A percentile compares a stretch with the other conserved stretches of the same genome.
Conservation (phyloP, 495 filamentous ascomycete genomes). For the Apodospora peruviana region DNA sequence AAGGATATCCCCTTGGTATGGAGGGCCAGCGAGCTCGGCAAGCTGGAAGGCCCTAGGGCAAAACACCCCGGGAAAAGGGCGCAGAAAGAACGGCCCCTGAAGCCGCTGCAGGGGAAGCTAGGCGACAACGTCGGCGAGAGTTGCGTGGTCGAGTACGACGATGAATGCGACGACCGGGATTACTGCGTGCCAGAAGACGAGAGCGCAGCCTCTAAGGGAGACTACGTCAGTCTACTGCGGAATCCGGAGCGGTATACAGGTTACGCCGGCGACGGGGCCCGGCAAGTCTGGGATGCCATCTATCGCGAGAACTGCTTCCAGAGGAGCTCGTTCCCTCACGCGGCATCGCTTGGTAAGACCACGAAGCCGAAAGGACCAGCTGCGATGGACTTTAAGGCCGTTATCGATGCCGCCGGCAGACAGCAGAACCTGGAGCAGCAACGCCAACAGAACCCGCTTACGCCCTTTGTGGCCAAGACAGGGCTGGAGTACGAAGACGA, state of each 20-base stretch:
- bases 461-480: constrained; percentile 43
- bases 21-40: constrained; percentile 87
- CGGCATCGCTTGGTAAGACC: constrained; percentile 34
- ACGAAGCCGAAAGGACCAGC: constrained; percentile 53
- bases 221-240: constrained; percentile 89
- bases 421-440: constrained; percentile 51
- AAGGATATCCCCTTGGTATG: constrained; percentile 88
- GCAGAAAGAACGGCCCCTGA: constrained; percentile 61
- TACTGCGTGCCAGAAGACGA: constrained; percentile 98
- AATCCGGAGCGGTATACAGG: constrained; percentile 96
- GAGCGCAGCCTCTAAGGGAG: constrained; percentile 76
- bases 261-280: constrained; percentile 74
- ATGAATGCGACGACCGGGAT: constrained; percentile 94
- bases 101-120: constrained; percentile 74
- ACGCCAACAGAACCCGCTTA: constrained; percentile 45
- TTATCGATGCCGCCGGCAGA: constrained; percentile 67
- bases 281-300: constrained; percentile 92
- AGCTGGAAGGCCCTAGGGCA: constrained; percentile 86
- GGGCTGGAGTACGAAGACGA: constrained; percentile 76
- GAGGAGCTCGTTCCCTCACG: constrained; percentile 53
- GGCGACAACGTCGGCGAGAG: constrained; percentile 88
- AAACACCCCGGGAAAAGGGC: constrained; percentile 73
- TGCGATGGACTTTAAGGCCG: constrained; percentile 74
- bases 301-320: constrained; percentile 98
- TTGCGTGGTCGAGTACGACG: constrained; percentile 94